Base-by-base conservation (phyloP, 768 basidiomycete species). In the Lentinula aciculospora region DNA sequence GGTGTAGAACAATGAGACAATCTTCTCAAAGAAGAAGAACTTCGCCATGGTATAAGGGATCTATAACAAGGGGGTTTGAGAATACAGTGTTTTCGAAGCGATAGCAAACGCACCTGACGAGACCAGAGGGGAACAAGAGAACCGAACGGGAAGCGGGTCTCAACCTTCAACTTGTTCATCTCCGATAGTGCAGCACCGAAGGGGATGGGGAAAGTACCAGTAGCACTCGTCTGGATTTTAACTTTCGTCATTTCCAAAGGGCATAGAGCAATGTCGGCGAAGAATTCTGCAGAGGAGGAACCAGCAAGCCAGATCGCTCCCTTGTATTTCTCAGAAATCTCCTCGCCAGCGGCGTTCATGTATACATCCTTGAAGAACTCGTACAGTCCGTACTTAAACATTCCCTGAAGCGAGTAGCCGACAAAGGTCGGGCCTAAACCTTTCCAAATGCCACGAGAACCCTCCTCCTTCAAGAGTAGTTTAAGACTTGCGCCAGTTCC, bases 21-120 rank as follows among this genome's bases (percentile, higher is more conserved):
- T 89, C 80, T 87, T 86, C 72, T 94, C 92, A 72, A 87, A 95
- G 83, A 92, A 93, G 84, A 84, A 92, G 84, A 97, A 97, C 76
- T 97, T 97, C 79, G 94, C 94, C 94, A 97, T 95, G 67, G 94
- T 97, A 81, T 97, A 97, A 55, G 94, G 94, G 67, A 96, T 94
- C 89, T 96, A 49, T 29, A 27, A 21, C 45, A 55, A 12, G 53
- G 19, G 50, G 46, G 19, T 8, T 46, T 44, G 9, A 29, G 55
- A 3, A 9, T 44, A 7, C 2, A 49, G 44, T 19, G 56, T 40
- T 6, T 40, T 28, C 25, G 8, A 32, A 21, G n/a, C 5, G 15
- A 4, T 36, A 6, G 19, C 17, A 31, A 15, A 64, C 77, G 53
- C 58, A 88, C 89, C 78, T 91, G 90, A 69, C 90, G 89, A 39